Evolutionary conservation across 2,329 filamentous ascomycete genomes (phyloP).

Genomic region (Nigrograna mackinnonii): DNA sequence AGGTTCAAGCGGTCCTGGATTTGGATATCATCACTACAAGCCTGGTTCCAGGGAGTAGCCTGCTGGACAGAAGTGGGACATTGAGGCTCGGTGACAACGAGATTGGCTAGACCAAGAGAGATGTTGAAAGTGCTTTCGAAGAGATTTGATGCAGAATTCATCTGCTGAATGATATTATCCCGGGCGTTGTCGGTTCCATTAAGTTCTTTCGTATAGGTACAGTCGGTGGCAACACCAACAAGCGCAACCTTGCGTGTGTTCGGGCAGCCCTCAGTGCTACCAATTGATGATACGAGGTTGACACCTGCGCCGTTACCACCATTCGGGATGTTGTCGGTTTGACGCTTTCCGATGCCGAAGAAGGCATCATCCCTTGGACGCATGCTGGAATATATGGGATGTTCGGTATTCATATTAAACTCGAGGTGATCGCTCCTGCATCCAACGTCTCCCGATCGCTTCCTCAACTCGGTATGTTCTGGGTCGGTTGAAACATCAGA

Average conservation of each 20-base stretch:
- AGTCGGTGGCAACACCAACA: constrained; percentile 91
- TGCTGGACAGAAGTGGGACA: constrained; percentile 73
- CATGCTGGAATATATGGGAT: constrained; percentile 65
- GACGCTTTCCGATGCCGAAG: constrained; percentile 70
- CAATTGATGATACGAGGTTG: constrained; percentile 79
- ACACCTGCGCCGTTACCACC: constrained; percentile 78
- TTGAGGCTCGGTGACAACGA: constrained; percentile 74
- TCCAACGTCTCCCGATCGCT: constrained; percentile 45
- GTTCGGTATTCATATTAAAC: constrained; percentile 77
- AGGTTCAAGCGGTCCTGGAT: constrained; percentile 81
- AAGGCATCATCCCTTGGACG: constrained; percentile 55
- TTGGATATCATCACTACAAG: constrained; percentile 63
- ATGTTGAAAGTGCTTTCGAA: constrained; percentile 96
- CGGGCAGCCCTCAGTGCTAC: constrained; percentile 82
- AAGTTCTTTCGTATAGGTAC: constrained; percentile 79
- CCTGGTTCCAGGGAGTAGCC: constrained; percentile 81
- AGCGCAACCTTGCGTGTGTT: constrained; percentile 88
- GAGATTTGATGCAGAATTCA: constrained; percentile 84
- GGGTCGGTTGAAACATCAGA: constrained; percentile 67
- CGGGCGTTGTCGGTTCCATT: constrained; percentile 66
- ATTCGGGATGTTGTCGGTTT: constrained; percentile 65
- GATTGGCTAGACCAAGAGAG: constrained; percentile 83
- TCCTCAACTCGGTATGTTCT: constrained; percentile 67
- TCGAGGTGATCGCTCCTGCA: constrained; percentile 76
- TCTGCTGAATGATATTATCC: constrained; percentile 76